These are phyloP conservation scores for Fusarium miscanthi DNA, from an alignment of 2,329 filamentous ascomycete species.

Conservation along the genomic window DNA sequence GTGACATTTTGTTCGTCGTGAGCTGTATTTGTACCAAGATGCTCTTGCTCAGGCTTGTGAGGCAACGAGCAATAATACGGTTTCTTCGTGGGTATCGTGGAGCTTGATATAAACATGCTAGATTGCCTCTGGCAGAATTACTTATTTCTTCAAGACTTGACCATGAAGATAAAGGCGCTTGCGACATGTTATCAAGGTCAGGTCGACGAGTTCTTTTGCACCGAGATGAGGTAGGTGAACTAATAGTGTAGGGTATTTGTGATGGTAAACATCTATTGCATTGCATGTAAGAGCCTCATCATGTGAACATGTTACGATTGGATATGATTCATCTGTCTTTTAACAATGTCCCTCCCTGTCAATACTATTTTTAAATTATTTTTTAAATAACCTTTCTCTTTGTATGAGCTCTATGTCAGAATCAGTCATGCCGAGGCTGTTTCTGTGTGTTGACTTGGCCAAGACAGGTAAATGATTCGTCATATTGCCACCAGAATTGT, in stretches of 20 bases:
- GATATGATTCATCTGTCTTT: background rate
- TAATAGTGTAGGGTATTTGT: background rate
- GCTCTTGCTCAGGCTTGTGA: too few species aligned
- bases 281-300: too few species aligned
- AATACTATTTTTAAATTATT: too few species aligned
- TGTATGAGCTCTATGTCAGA: background rate
- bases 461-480: background rate
- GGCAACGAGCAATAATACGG: too few species aligned
- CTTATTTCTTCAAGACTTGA: too few species aligned
- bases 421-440: background rate
- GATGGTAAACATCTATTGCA: too few species aligned
- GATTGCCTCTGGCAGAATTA: too few species aligned
- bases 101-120: too few species aligned
- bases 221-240: fast-evolving
- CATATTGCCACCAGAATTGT: slow-evolving; percentile 9
- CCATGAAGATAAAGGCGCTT: background rate
- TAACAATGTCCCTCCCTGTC: background rate
- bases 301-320: too few species aligned
- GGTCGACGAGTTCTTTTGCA: background rate
- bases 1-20: background rate
- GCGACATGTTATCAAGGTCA: background rate
- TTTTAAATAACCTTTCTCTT: background rate
- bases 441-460: background rate
- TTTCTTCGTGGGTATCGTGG: too few species aligned
- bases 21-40: background rate